phyloP scores from a whole-genome alignment of 768 basidiomycete genomes.

The Lactifluus pinguis region DNA sequence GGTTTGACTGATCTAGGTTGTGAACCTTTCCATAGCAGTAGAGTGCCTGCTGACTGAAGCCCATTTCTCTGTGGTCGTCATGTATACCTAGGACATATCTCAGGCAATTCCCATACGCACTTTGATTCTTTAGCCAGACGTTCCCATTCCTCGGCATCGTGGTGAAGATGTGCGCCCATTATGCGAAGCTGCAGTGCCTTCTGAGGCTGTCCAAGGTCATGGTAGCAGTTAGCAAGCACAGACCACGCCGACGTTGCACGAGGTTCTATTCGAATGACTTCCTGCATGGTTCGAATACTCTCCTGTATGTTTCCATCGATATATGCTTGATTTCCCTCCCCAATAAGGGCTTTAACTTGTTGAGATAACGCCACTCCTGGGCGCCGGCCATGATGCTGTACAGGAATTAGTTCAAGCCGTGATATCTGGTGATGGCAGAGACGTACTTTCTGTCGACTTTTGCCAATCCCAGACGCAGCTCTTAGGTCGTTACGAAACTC shows the following conservation, averaged over 20 bases:
- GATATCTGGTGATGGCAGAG: neutral
- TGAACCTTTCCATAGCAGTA: conserved; percentile 87
- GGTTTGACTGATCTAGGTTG: conserved; percentile 69
- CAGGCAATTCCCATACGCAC: conserved; percentile 31
- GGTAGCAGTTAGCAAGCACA: conserved; percentile 77
- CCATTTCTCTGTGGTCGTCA: conserved; percentile 41
- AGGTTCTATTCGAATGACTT: conserved; percentile 91
- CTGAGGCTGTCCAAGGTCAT: conserved; percentile 56
- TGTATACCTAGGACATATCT: neutral
- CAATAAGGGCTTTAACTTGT: conserved; percentile 66
- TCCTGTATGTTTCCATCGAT: conserved; percentile 57
- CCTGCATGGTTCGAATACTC: conserved; percentile 75
- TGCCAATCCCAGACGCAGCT: conserved; percentile 65
- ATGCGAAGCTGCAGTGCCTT: conserved; percentile 78
- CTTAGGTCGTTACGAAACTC: conserved; percentile 69
- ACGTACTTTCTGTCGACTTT: conserved; percentile 31
- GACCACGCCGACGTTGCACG: conserved; percentile 78
- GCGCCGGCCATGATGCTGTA: conserved; percentile 32
- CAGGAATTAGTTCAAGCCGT: neutral
- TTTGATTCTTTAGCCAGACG: conserved; percentile 65
- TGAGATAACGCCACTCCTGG: conserved; percentile 55
- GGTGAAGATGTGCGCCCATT: conserved; percentile 81
- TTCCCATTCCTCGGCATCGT: conserved; percentile 85
- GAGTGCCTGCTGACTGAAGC: conserved; percentile 75
- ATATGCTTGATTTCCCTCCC: conserved; percentile 82